phyloP scores from a whole-genome alignment of 192 early-diverging fungal species.

The Physocladia obscura region DNA sequence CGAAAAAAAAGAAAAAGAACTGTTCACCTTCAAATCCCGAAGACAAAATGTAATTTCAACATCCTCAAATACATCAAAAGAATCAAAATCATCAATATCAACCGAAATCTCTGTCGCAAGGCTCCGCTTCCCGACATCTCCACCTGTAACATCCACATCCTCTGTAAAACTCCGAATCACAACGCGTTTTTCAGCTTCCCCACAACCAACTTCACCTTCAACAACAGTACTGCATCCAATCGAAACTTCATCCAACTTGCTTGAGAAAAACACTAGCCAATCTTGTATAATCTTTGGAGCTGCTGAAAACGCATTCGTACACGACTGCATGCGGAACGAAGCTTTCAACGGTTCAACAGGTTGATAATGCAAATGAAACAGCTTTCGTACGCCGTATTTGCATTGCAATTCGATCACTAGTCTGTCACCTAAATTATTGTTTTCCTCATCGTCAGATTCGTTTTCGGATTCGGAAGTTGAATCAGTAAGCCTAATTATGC shows the following conservation, averaged over 20 bases:
- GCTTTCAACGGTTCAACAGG: constrained; percentile 31
- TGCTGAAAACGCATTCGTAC: constrained; percentile 30
- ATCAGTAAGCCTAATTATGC: constrained; percentile 19
- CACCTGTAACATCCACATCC: not conserved
- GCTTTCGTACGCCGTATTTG: constrained; percentile 42
- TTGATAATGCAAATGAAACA: constrained; percentile 43
- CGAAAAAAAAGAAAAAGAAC: not conserved
- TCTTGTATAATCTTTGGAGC: constrained; percentile 40
- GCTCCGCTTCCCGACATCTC: constrained; percentile 26
- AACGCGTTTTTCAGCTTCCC: constrained; percentile 10
- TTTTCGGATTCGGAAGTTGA: no score
- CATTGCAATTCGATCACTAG: constrained; percentile 41
- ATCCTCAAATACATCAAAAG: constrained; percentile 29
- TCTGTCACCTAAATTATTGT: constrained; percentile 21
- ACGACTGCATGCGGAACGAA: constrained; percentile 33
- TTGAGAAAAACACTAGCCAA: constrained; percentile 37
- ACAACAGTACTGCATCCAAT: constrained; percentile 15
- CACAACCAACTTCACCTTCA: not conserved
- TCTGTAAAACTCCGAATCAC: constrained; percentile 21
- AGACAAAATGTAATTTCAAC: constrained; percentile 34
- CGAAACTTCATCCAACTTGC: constrained; percentile 39
- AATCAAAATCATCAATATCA: constrained; percentile 45
- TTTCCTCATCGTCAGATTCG: not conserved
- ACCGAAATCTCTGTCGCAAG: constrained; percentile 42
- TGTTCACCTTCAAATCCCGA: constrained; percentile 45